Evolutionary conservation across 1,284 basidiomycete genomes (phyloP).

Genomic region (Trichosporon ovoides): DNA sequence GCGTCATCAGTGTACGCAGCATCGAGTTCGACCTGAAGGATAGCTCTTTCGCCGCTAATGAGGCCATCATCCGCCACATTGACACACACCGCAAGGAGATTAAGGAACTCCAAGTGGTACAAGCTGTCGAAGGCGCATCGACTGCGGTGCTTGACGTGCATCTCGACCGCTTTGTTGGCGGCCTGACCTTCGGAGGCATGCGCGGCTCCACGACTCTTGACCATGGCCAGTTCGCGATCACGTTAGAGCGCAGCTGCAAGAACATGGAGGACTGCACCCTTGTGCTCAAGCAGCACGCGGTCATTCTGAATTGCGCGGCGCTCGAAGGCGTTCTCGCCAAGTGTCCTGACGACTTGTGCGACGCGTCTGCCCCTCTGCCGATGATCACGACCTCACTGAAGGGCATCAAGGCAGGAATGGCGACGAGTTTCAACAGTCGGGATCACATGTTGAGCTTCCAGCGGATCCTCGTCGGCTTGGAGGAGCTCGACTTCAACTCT

Average conservation of each 20-base stretch:
- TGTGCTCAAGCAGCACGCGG: background rate
- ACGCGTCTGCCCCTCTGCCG: background rate
- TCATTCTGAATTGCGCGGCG: conserved; percentile 9
- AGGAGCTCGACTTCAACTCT: conserved; percentile 33
- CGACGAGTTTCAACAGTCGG: conserved; percentile 1
- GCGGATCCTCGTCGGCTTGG: conserved; percentile 21
- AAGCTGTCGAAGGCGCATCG: conserved; percentile 8
- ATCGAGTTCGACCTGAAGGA: conserved; percentile 24
- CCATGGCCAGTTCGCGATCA: conserved; percentile 8
- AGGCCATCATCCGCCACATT: conserved; percentile 14
- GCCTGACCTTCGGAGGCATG: conserved; percentile 24
- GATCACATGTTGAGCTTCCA: conserved; percentile 2
- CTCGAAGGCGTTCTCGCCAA: background rate
- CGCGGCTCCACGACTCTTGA: conserved; percentile 17
- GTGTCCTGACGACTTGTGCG: background rate
- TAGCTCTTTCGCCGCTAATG: conserved; percentile 24
- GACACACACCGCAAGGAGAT: conserved; percentile 11
- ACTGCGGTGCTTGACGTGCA: conserved; percentile 22
- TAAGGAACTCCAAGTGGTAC: conserved; percentile 7
- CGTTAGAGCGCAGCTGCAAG: conserved; percentile 5
- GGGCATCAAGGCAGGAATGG: conserved; percentile 11
- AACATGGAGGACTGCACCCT: background rate
- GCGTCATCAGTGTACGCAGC: conserved; percentile 21
- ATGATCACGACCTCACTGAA: background rate
- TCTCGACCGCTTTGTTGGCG: conserved; percentile 9